Evolutionary conservation across 176 grass and related monocot genomes (phyloP).

Genomic region (Aegilops speltoides): DNA sequence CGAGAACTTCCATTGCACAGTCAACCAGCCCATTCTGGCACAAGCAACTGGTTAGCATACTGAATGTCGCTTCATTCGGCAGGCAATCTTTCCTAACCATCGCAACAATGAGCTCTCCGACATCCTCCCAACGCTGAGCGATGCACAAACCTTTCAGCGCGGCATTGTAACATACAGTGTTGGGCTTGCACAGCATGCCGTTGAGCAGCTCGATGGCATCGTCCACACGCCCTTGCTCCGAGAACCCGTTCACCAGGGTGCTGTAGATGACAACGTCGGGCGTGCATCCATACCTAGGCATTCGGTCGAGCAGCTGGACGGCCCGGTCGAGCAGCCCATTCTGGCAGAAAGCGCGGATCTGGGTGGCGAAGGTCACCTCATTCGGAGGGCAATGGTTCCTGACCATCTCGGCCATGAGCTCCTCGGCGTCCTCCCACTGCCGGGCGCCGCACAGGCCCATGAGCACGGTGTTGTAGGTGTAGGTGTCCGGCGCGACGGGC

Average conservation of each 20-base stretch:
- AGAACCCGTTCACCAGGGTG: conserved; percentile 46
- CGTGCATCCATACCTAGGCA: conserved; percentile 32
- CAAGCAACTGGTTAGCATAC: conserved; percentile 41
- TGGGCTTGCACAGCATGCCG: conserved; percentile 43
- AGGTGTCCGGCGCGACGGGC: conserved; percentile 40
- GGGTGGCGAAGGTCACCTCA: conserved; percentile 38
- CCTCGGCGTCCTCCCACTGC: conserved; percentile 35
- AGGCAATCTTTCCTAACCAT: conserved; percentile 42
- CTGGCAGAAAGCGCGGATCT: conserved; percentile 46
- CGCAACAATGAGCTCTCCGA: conserved; percentile 32
- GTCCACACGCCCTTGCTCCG: conserved; percentile 31
- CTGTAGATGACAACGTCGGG: conserved; percentile 54
- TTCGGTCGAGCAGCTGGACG: conserved; percentile 33
- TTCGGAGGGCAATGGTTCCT: conserved; percentile 37
- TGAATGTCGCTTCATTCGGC: conserved; percentile 51
- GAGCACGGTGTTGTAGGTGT: conserved; percentile 56
- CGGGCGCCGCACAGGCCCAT: conserved; percentile 45
- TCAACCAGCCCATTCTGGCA: conserved; percentile 32
- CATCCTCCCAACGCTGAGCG: conserved; percentile 34
- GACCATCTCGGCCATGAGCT: conserved; percentile 51
- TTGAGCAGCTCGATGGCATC: conserved; percentile 28
- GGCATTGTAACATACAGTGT: conserved; percentile 44
- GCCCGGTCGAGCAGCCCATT: conserved; percentile 40
- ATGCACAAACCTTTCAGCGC: conserved; percentile 50
- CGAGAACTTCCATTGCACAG: conserved; percentile 35